Conservation (phyloP, 345 rosid genomes). For the Lepidium aucheri region DNA sequence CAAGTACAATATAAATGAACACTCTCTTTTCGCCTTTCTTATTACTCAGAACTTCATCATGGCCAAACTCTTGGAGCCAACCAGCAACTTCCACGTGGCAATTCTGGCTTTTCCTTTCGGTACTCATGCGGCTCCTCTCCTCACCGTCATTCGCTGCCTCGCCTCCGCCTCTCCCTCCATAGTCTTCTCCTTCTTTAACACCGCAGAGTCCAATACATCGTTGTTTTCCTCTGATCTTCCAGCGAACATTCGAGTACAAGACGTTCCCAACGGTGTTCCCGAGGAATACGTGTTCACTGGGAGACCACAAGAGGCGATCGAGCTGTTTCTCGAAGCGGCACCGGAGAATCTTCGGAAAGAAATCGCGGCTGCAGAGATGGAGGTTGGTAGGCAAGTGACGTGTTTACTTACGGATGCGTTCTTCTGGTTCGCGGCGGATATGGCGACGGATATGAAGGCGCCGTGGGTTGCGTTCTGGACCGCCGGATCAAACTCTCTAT, state of each 20-base stretch:
- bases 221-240: conserved; percentile 22
- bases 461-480: conserved; percentile 47
- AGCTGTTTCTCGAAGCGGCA: conserved; percentile 37
- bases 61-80: background rate
- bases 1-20: no score
- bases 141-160: conserved; percentile 33
- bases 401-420: conserved; percentile 51
- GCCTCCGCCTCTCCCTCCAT: conserved; percentile 36
- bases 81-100: conserved; percentile 31
- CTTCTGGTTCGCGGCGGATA: conserved; percentile 33
- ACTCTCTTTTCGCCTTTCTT: no score
- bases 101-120: conserved; percentile 61
- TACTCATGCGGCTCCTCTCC: conserved; percentile 43
- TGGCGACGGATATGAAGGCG: conserved; percentile 30
- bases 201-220: conserved; percentile 27
- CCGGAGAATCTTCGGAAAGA: conserved; percentile 26
- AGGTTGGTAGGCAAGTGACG: conserved; percentile 32
- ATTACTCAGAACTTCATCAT: no score
- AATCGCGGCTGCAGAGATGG: conserved; percentile 31
- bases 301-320: conserved; percentile 34
- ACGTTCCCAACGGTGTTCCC: conserved; percentile 31
- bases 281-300: conserved; percentile 17
- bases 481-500: conserved; percentile 32
- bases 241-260: conserved; percentile 30
- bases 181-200: conserved; percentile 51